Evolutionary conservation across 208 protist species (phyloP), one percentile per base, ranked within the genome.

Genomic region (Crithidia thermophila): DNA sequence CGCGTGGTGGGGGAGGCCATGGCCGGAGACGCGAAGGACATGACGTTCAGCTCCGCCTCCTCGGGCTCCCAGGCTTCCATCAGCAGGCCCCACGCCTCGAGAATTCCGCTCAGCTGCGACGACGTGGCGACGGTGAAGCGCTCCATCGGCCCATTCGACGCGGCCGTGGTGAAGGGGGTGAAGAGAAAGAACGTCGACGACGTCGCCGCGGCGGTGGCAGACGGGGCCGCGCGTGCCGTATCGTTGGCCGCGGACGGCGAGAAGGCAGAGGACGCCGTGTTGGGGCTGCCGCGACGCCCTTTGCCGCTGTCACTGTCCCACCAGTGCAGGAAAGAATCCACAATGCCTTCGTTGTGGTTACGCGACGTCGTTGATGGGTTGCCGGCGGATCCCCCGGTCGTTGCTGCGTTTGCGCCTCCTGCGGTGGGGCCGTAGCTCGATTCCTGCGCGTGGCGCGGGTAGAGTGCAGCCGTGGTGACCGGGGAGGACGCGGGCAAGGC

Each of bases 1-100:
- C 40, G 40, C 9, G 42, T 18, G n/a, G 42, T 51, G 9, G 43
- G 57, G 30, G 57, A 63, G 16, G 42, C 57, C 57, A 50, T 53
- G 3, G 59, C 33, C 0, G 59, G 59, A n/a, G 59, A 55, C 21
- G 45, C 33, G 59, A 55, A 55, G 59, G 59, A 55, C 21, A 40
- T 23, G 23, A 51, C 53, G 43, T 47, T 55, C 53, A 55, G 40
- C 40, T 71, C 65, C 4, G 55, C 65, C 3, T 71, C 55, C 7
- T 51, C 51, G 7, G 62, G 42, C 37, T 65, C 46, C 72, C 70
- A 75, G 13, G 39, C 70, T 21, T 31, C 46, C 40, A 75, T n/a
- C 45, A 69, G 5, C 21, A 50, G 33, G 2, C 68, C 50, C 68
- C 68, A 75, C 23, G 55, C 43, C 27, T 72, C 43, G 7, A 58